Base-by-base conservation (phyloP, 805 yeast species). In the Candida oleophila region DNA sequence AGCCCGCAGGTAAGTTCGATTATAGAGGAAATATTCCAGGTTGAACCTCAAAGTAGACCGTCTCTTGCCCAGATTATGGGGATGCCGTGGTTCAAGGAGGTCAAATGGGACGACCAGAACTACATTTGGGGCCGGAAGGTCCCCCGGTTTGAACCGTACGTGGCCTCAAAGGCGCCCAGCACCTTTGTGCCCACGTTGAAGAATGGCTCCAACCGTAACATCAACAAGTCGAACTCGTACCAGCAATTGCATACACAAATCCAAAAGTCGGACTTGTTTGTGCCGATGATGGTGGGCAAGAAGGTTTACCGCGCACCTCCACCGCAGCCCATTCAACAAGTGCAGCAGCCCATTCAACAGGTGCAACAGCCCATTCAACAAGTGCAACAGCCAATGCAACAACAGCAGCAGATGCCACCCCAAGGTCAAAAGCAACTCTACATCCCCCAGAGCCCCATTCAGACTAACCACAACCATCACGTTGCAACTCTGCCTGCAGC, bases 201-300 rank as follows among this genome's bases (percentile, higher is more conserved):
- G 46, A 64, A 64, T 16, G 74, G 74, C 3, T 56, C 72, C 4
- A 65, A 66, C 48, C 53, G 74, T 49, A 64, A 65, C 46, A 56
- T 62, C 46, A 69, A 62, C 48, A 70, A 71, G 49, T 68, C 74
- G 4, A 59, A 43, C 41, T 64, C 74, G 3, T 65, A 63, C 44
- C 74, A 69, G 37, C 71, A 68, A 43, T 59, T 71, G 48, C 76
- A 71, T 45, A 55, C 66, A 2, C 75, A 70, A 45, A 64, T 71
- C 35, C 45, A 34, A 18, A 41, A 41, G 19, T 41, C 43, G 11
- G 35, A 25, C 11, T 22, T 25, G 11, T 41, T 41, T 25, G 43
- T 41, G 12, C 43, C 43, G 19, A 25, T 36, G 22, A 36, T 41
- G 22, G 42, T 25, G 15, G 43, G 43, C 19, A 38, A 38, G 41